phyloP scores from a whole-genome alignment of 768 basidiomycete species.

The Mycena rosella region DNA sequence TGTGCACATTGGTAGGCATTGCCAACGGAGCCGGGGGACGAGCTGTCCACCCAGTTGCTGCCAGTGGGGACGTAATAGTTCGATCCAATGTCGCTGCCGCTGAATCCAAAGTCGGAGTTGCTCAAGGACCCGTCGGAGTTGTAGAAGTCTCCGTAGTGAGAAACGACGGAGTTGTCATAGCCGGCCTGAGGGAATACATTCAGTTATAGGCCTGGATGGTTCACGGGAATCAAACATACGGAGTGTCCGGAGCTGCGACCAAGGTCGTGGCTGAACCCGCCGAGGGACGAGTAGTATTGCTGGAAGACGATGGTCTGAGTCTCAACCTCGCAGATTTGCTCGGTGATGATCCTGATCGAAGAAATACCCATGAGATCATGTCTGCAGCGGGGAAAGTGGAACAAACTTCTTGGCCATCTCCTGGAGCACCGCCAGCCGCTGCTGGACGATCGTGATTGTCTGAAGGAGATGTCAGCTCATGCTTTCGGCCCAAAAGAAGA shows the following conservation, averaged over 20 bases:
- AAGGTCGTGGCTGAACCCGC: slow-evolving; percentile 57
- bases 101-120: slow-evolving; percentile 57
- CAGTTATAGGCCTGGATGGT: background rate
- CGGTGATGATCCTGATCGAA: slow-evolving; percentile 54
- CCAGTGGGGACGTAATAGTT: slow-evolving; percentile 53
- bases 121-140: slow-evolving; percentile 54
- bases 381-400: background rate
- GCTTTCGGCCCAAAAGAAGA: too few species aligned
- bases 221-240: background rate
- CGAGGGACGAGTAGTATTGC: slow-evolving; percentile 54
- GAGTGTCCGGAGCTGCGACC: slow-evolving; percentile 48
- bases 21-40: slow-evolving; percentile 46
- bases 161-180: slow-evolving; percentile 54
- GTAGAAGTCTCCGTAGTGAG: slow-evolving; percentile 51
- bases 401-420: slow-evolving; percentile 62
- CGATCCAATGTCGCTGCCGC: slow-evolving; percentile 52
- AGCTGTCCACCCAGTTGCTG: slow-evolving; percentile 56
- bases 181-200: slow-evolving; percentile 42
- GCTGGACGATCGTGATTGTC: slow-evolving; percentile 63
- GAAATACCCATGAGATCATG: background rate
- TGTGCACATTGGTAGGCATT: slow-evolving; percentile 51
- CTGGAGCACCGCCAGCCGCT: slow-evolving; percentile 59
- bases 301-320: slow-evolving; percentile 61
- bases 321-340: slow-evolving; percentile 66
- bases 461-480: too few species aligned